Evolutionary conservation across 2,329 filamentous ascomycete genomes (phyloP).

Genomic region (Magnaporthales sp.): DNA sequence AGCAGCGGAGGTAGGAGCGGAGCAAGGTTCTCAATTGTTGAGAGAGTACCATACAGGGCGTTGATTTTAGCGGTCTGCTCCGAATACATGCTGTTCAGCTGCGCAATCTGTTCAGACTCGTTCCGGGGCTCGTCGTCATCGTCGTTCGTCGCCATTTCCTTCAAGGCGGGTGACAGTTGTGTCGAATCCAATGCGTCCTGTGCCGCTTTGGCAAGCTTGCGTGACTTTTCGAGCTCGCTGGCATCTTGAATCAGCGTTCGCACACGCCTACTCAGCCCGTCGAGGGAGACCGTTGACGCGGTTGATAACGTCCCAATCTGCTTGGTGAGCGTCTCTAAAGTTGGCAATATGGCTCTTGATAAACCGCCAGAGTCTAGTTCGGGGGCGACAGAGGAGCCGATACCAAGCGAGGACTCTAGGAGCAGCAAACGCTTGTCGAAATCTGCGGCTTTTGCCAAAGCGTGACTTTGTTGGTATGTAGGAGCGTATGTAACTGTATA

Average conservation of each 20-base stretch:
- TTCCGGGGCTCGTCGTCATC: not conserved
- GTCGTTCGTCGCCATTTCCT: not conserved
- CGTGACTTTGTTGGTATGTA: slow-evolving; percentile 58
- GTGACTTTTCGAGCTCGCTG: slow-evolving; percentile 58
- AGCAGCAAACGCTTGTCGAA: slow-evolving; percentile 76
- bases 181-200: slow-evolving; percentile 48
- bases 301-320: slow-evolving; percentile 70
- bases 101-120: slow-evolving; percentile 24
- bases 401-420: slow-evolving; percentile 73
- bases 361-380: slow-evolving; percentile 48
- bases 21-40: slow-evolving; percentile 78
- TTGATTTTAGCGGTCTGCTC: slow-evolving; percentile 80
- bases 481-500: slow-evolving; percentile 59
- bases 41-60: slow-evolving; percentile 78
- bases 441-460: slow-evolving; percentile 72
- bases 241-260: slow-evolving; percentile 64
- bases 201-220: slow-evolving; percentile 51
- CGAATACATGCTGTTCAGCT: slow-evolving; percentile 33
- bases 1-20: slow-evolving; percentile 80
- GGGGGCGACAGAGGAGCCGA: slow-evolving; percentile 60
- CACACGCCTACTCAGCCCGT: slow-evolving; percentile 61
- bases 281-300: slow-evolving; percentile 63
- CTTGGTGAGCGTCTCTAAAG: slow-evolving; percentile 70
- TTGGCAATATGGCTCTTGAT: slow-evolving; percentile 67
- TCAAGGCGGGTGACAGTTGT: slow-evolving; percentile 24